Evolutionary conservation across 2,329 filamentous ascomycete genomes (phyloP).

Genomic region (Tolypocladium cylindrosporum): DNA sequence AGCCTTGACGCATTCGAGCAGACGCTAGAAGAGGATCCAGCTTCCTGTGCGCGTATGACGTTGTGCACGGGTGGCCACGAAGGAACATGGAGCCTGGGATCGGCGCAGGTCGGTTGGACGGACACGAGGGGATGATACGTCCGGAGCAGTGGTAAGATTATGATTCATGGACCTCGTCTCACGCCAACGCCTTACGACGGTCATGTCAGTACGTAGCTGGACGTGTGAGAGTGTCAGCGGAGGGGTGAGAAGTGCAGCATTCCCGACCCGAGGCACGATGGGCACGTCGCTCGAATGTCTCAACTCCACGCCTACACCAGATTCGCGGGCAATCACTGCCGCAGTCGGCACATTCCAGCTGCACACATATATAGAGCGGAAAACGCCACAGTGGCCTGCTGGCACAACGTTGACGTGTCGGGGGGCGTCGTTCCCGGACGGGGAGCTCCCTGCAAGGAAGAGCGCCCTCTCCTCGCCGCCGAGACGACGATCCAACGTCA

Average conservation of each 20-base stretch:
- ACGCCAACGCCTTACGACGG: neutral
- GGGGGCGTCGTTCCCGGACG: neutral
- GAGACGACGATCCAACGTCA: neutral
- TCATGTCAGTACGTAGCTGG: neutral
- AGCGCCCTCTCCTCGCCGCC: neutral
- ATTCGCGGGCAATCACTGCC: neutral
- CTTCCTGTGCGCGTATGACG: neutral
- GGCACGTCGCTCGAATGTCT: neutral
- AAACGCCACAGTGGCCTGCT: neutral
- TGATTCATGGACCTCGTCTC: neutral
- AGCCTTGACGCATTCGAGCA: neutral
- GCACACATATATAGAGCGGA: neutral
- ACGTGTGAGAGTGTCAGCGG: too few relatives aligned
- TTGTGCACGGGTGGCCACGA: neutral
- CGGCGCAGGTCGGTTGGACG: neutral
- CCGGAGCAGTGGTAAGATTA: neutral
- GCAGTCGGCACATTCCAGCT: neutral
- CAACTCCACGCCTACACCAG: neutral
- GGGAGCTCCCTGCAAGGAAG: neutral
- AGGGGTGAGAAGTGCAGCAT: neutral
- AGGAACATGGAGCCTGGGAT: neutral
- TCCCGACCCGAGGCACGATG: neutral
- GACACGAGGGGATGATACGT: neutral
- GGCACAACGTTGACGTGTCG: neutral
- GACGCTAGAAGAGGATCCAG: neutral